Conservation (phyloP, 768 basidiomycete species). For the Coprinopsis cinerea region DNA sequence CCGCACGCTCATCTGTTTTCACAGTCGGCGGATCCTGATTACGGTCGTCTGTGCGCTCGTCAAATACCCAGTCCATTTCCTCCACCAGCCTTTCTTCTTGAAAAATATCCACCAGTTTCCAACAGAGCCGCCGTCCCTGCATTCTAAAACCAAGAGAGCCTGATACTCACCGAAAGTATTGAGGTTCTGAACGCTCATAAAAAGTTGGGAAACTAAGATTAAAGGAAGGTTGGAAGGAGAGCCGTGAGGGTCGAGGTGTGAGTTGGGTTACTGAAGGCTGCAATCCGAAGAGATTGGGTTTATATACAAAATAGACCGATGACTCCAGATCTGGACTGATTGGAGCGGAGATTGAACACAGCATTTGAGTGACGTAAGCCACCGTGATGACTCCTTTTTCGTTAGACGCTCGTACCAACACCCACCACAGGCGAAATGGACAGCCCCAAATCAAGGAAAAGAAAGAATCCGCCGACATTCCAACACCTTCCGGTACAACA, state of each 20-base stretch:
- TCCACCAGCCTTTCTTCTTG: no score
- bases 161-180: slow-evolving; percentile 63
- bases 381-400: background rate
- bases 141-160: background rate
- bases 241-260: slow-evolving; percentile 45
- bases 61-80: no score
- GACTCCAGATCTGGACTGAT: slow-evolving; percentile 11
- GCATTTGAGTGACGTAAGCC: slow-evolving; percentile 21
- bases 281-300: slow-evolving; percentile 23
- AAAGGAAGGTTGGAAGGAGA: slow-evolving; percentile 23
- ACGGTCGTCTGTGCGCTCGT: no score
- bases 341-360: slow-evolving; percentile 14
- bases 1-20: no score
- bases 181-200: slow-evolving; percentile 95
- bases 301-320: slow-evolving; percentile 18
- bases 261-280: slow-evolving; percentile 22
- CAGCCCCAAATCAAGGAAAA: slow-evolving; percentile 26
- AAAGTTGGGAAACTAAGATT: slow-evolving; percentile 44
- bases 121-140: no score
- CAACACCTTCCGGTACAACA: slow-evolving; percentile 52
- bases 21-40: no score
- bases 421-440: slow-evolving; percentile 17
- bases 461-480: slow-evolving; percentile 66
- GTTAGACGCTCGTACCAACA: background rate
- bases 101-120: no score